Evolutionary conservation across 1,139 yeast genomes (phyloP), one percentile per base, ranked within the genome.

Genomic region (Kurtzmaniella natalensis): DNA sequence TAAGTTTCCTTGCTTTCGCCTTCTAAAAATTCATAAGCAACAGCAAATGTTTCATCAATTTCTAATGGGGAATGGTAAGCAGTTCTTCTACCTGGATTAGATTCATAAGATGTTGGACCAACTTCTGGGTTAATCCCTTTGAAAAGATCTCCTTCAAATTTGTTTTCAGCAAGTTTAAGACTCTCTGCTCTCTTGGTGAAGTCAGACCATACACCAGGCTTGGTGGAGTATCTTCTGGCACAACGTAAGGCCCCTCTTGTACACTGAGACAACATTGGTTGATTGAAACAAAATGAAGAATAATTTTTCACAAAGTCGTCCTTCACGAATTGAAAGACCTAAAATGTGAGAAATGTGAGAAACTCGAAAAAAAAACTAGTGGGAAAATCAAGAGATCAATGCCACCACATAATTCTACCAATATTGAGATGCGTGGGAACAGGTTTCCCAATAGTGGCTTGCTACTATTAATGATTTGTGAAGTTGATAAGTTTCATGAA

Each of bases 31-130:
- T 76, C 70, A 47, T 82, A 76, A 2, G 95, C 86, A 35, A 70
- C 54, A 36, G 81, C 73, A 57, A 86, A 88, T 1, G 85, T 81
- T 31, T 81, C 84, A 44, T 83, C 78, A 34, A 88, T 69, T 1
- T 78, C 81, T 30, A 57, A 61, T 17, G 95, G 95, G 1, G 89
- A 67, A 38, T 66, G 71, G 59, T 88, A 88, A 5, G 52, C 49
- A 31, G 44, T 38, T 41, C 51, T 44, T 34, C 51, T 49, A 16
- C 45, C 44, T 3, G 39, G 35, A 19, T 38, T 32, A 32, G 44
- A 39, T 17, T 38, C 36, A 11, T 58, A 45, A 32, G 66, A 58
- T 7, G 48, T 46, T n/a, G 70, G 70, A 4, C 67, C 68, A 15
- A 43, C 35, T 6, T 43, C 37, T 15, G 66, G 62, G 31, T 58